Conservation (phyloP, 2,329 filamentous ascomycete species). For the Emmonsia crescens region DNA sequence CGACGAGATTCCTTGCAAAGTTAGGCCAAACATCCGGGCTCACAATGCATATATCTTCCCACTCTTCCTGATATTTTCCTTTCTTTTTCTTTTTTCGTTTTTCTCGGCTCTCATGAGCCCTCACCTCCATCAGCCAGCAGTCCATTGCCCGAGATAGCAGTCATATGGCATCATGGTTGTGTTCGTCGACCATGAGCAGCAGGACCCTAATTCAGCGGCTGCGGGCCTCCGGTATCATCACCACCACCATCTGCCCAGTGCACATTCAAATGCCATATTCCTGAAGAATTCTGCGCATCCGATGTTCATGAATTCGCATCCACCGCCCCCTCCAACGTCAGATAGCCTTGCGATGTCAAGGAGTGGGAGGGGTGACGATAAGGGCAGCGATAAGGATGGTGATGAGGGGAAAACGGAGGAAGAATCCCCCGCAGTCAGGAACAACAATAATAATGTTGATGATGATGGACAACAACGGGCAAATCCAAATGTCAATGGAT, state of each 20-base stretch:
- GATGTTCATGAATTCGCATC: slow-evolving; percentile 9
- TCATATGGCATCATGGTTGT: slow-evolving; percentile 35
- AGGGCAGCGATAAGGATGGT: not conserved
- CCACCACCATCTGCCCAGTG: slow-evolving; percentile 6
- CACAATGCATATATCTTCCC: not conserved
- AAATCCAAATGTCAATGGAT: slow-evolving; percentile 23
- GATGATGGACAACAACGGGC: slow-evolving; percentile 7
- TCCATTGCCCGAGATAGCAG: not conserved
- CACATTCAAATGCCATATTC: slow-evolving; percentile 11
- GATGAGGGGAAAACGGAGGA: not conserved
- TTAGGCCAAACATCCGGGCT: not conserved
- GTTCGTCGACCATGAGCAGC: slow-evolving; percentile 36
- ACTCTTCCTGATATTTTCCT: not conserved
- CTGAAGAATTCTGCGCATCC: not conserved
- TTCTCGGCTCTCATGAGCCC: not conserved
- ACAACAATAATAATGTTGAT: slow-evolving; percentile 2
- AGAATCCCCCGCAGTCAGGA: not conserved
- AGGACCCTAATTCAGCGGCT: slow-evolving; percentile 20
- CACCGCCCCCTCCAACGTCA: slow-evolving; percentile 1
- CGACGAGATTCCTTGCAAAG: not conserved
- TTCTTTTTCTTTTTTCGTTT: not conserved
- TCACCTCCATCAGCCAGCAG: not conserved
- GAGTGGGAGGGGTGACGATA: not conserved
- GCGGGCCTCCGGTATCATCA: slow-evolving; percentile 15
- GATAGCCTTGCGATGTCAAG: not conserved